Percentiles rank a stretch among this genome's conserved stretches.
Evolutionary conservation across 2,329 filamentous ascomycete genomes (phyloP).

Genomic region (Pseudogymnoascus sp.): DNA sequence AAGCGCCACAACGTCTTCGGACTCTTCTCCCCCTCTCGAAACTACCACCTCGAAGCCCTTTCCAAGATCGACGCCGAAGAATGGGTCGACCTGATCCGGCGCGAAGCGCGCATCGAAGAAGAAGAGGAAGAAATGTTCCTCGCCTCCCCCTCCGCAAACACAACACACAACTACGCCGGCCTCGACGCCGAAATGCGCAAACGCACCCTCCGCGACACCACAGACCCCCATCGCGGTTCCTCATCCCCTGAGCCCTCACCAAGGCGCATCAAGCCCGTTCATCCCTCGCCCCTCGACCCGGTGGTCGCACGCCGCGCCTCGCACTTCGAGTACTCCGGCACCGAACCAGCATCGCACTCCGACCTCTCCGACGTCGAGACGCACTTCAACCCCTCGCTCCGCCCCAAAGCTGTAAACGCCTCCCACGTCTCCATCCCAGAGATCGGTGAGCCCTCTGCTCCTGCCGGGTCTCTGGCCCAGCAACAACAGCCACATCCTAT

Average conservation of each 20-base stretch:
- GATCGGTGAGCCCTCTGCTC: constrained; percentile 21
- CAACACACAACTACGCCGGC: constrained; percentile 19
- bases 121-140: constrained; percentile 78
- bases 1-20: constrained; percentile 84
- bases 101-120: constrained; percentile 75
- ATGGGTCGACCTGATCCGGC: constrained; percentile 78
- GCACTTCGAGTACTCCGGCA: constrained; percentile 57
- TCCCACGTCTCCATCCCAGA: constrained; percentile 23
- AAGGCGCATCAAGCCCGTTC: constrained; percentile 25
- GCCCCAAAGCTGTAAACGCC: constrained; percentile 30
- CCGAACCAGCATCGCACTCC: constrained; percentile 69
- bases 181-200: constrained; percentile 23
- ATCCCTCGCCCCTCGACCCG: background rate
- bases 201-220: constrained; percentile 16
- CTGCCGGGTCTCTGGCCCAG: constrained; percentile 20
- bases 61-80: constrained; percentile 67
- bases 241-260: constrained; percentile 52
- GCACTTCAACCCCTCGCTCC: constrained; percentile 23
- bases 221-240: constrained; percentile 27
- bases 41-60: constrained; percentile 79
- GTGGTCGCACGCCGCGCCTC: constrained; percentile 43
- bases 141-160: constrained; percentile 50
- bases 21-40: constrained; percentile 81
- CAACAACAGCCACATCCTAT: constrained; percentile 27
- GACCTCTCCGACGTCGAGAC: constrained; percentile 70